A percentile compares a stretch with the other conserved stretches of the same genome.
Conservation (phyloP, 2,329 filamentous ascomycete species). For the Colletotrichum sp. region DNA sequence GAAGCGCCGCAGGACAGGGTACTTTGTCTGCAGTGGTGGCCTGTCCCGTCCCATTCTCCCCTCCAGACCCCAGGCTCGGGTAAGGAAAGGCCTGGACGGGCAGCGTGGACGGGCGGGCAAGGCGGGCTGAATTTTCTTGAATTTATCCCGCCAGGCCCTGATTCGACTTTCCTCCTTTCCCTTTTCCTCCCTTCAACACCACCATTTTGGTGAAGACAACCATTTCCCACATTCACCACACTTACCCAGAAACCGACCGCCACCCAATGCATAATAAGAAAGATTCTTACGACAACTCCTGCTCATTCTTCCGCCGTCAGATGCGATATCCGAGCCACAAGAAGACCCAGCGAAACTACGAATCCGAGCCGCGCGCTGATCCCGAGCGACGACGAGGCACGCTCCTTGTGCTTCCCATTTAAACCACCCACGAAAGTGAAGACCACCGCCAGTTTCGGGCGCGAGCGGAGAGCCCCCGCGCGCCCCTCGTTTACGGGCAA, state of each 20-base stretch:
- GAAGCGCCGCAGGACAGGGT: background rate
- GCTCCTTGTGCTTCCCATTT: constrained; percentile 27
- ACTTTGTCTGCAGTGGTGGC: constrained; percentile 2
- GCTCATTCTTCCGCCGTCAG: constrained; percentile 60
- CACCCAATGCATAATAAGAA: constrained; percentile 63
- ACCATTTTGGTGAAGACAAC: constrained; percentile 26
- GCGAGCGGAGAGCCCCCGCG: constrained; percentile 18
- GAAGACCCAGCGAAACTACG: constrained; percentile 52
- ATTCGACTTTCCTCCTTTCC: constrained; percentile 17
- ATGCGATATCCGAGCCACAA: constrained; percentile 60
- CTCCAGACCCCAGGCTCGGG: background rate
- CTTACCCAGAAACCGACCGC: constrained; percentile 20
- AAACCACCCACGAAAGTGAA: constrained; percentile 16
- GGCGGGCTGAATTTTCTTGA: constrained; percentile 20
- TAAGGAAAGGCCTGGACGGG: constrained; percentile 11
- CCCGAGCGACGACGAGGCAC: constrained; percentile 65
- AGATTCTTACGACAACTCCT: constrained; percentile 44
- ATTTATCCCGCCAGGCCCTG: constrained; percentile 3
- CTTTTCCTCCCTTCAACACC: constrained; percentile 23
- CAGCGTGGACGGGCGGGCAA: background rate
- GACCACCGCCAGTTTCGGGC: constrained; percentile 4
- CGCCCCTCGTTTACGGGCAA: constrained; percentile 32
- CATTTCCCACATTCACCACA: constrained; percentile 18
- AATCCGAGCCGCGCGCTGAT: constrained; percentile 60
- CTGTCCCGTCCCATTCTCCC: background rate